phyloP scores from a whole-genome alignment of 2,329 filamentous ascomycete genomes.

The Penicillium expansum region DNA sequence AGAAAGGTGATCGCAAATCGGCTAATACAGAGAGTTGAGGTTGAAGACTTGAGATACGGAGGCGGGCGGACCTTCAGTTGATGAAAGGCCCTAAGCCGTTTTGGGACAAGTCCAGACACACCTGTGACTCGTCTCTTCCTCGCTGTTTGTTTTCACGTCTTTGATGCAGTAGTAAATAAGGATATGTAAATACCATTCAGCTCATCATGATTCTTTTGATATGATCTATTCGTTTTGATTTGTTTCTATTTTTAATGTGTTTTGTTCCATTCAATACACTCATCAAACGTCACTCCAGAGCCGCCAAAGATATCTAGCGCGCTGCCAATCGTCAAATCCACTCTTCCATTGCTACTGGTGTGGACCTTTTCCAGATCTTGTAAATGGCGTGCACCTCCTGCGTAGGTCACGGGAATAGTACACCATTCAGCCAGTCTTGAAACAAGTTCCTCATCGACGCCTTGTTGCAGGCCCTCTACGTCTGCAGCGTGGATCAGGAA shows the following conservation, averaged over 20 bases:
- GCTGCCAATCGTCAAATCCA: conserved; percentile 94
- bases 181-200: not conserved
- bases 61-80: conserved; percentile 21
- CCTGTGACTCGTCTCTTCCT: not conserved
- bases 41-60: conserved; percentile 21
- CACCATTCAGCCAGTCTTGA: conserved; percentile 77
- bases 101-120: conserved; percentile 17
- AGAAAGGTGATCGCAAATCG: not conserved
- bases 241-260: conserved; percentile 63
- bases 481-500: conserved; percentile 97
- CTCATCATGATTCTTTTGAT: not conserved
- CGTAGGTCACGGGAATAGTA: conserved; percentile 90
- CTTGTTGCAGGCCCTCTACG: conserved; percentile 88
- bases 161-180: not conserved
- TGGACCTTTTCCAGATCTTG: conserved; percentile 81
- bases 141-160: not conserved
- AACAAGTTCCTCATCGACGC: conserved; percentile 85
- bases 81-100: conserved; percentile 22
- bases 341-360: conserved; percentile 70
- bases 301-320: conserved; percentile 96
- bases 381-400: conserved; percentile 82
- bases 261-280: conserved; percentile 85
- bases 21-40: conserved; percentile 12
- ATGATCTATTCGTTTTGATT: conserved; percentile 21
- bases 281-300: conserved; percentile 76